Percentiles rank a stretch among this genome's conserved stretches.
Evolutionary conservation across 2,329 filamentous ascomycete species (phyloP).

Genomic region (Colletotrichum sp.): DNA sequence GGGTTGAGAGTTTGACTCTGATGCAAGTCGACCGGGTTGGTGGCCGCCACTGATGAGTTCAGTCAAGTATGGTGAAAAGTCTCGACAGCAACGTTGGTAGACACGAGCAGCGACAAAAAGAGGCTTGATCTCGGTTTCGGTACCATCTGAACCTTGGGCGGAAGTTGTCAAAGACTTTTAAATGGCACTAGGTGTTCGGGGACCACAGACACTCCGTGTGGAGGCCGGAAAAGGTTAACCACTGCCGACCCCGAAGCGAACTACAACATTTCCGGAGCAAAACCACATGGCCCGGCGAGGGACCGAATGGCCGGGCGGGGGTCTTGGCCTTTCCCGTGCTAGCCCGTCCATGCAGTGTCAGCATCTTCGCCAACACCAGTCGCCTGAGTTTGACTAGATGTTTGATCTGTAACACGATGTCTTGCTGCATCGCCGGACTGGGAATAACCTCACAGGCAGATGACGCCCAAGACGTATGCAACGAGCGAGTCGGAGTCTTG

Average conservation of each 20-base stretch:
- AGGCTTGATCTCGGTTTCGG: not conserved
- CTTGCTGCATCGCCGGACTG: conserved; percentile 11
- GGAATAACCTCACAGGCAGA: not conserved
- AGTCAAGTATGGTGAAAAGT: not conserved
- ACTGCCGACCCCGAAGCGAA: not conserved
- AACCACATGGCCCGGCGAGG: conserved; percentile 10
- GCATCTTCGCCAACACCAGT: not conserved
- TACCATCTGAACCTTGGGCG: not conserved
- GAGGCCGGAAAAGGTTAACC: conserved; percentile 11
- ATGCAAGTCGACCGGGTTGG: not conserved
- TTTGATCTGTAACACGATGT: not conserved
- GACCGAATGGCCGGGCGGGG: not conserved
- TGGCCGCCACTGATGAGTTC: conserved; percentile 6
- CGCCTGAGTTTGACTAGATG: not conserved
- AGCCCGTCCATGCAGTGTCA: not conserved
- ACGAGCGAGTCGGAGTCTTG: not conserved
- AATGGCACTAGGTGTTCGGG: conserved; percentile 1
- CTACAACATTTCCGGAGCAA: conserved; percentile 12
- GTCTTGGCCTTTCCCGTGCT: not conserved
- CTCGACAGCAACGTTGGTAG: not conserved
- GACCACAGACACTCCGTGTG: not conserved
- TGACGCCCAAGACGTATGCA: not conserved
- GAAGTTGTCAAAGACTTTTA: not conserved
- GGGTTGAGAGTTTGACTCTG: not conserved
- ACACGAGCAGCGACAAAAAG: not conserved